Evolutionary conservation across 176 grass and related monocot genomes (phyloP).

Genomic region (Musa beccarii): DNA sequence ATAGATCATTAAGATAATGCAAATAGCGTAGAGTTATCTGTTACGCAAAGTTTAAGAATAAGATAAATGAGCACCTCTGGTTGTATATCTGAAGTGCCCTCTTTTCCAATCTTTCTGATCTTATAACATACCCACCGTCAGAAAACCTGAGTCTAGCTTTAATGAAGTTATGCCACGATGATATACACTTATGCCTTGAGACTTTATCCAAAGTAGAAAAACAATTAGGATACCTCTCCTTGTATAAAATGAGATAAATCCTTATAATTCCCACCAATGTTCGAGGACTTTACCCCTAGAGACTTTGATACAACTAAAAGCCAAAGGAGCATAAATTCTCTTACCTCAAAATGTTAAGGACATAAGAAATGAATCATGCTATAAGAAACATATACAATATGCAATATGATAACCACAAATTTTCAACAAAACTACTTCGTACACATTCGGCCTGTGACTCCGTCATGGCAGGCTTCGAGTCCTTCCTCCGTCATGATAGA

Average conservation of each 20-base stretch:
- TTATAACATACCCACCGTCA: slow-evolving; percentile 57
- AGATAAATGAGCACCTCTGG: slow-evolving; percentile 48
- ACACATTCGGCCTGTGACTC: too few species aligned
- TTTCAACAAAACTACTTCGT: slow-evolving; percentile 15
- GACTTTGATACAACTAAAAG: slow-evolving; percentile 77
- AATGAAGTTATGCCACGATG: slow-evolving; percentile 1
- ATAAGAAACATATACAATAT: background rate
- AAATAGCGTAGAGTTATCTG: background rate
- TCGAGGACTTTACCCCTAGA: slow-evolving; percentile 68
- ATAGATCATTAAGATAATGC: too few species aligned
- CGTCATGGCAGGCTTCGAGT: too few species aligned
- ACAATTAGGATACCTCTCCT: slow-evolving; percentile 60
- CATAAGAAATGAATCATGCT: background rate
- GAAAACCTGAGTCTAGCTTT: slow-evolving; percentile 47
- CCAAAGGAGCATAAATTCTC: slow-evolving; percentile 48
- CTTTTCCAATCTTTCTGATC: slow-evolving; percentile 84
- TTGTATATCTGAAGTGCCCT: slow-evolving; percentile 64
- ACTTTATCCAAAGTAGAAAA: slow-evolving; percentile 11
- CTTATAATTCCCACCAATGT: slow-evolving; percentile 74
- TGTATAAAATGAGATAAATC: slow-evolving; percentile 75
- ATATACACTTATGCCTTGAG: slow-evolving; percentile 3
- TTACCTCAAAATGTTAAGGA: slow-evolving; percentile 45
- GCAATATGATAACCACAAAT: background rate
- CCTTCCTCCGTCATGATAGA: too few species aligned
- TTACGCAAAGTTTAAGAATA: background rate